Evolutionary conservation across 768 basidiomycete species (phyloP), one percentile per base, ranked within the genome.

Genomic region (Serendipita vermifera): DNA sequence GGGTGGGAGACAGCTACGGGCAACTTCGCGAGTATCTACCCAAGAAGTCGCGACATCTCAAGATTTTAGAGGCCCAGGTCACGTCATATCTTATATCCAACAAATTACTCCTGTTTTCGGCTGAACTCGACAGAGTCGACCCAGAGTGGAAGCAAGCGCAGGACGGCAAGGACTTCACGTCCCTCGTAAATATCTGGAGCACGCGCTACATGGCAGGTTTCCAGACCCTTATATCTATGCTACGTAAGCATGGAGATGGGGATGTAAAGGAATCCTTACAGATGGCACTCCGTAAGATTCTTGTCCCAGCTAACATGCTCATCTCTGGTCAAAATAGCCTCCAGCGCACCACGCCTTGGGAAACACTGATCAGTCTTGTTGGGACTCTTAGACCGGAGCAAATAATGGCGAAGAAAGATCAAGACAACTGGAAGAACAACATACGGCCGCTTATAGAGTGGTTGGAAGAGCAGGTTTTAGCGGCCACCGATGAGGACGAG

Each of bases 361-460:
- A 29, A 20, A 11, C 29, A 29, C 29, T 6, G n/a, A n/a, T n/a
- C n/a, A n/a, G n/a, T n/a, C n/a, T n/a, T n/a, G n/a, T n/a, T n/a
- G n/a, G n/a, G n/a, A n/a, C n/a, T n/a, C n/a, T n/a, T n/a, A n/a
- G n/a, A n/a, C n/a, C n/a, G n/a, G n/a, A n/a, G n/a, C n/a, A n/a
- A n/a, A n/a, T n/a, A n/a, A n/a, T n/a, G n/a, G n/a, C n/a, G n/a
- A n/a, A n/a, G n/a, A n/a, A n/a, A n/a, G n/a, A n/a, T n/a, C n/a
- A n/a, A n/a, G n/a, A n/a, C n/a, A n/a, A 29, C 24, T 51, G 46
- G 46, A 51, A 51, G 22, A 4, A 17, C 4, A 20, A 51, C n/a
- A 51, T 29, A 9, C 46, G 46, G n/a, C 46, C 46, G 17, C n/a
- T 51, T 7, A 26, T 51, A n/a, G 46, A 51, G 22, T 51, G 46